A percentile compares a stretch with the other conserved stretches of the same genome.
phyloP scores from a whole-genome alignment of 495 filamentous ascomycete genomes.

The Geopyxis carbonaria region DNA sequence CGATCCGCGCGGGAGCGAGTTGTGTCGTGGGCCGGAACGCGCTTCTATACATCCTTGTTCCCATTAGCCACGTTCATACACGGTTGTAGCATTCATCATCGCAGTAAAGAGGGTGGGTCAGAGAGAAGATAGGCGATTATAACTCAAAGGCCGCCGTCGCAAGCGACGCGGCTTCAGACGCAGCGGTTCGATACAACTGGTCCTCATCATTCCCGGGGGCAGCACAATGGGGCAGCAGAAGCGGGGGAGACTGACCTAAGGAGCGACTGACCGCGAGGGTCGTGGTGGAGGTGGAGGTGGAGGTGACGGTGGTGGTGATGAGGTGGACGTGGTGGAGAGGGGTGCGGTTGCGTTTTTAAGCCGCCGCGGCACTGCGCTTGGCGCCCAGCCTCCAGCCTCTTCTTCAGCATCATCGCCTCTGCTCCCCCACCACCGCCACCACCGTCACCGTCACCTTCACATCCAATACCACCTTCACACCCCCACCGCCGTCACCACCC shows the following conservation, averaged over 20 bases:
- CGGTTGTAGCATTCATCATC: not conserved
- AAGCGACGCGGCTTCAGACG: conserved; percentile 45
- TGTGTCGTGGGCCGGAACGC: not conserved
- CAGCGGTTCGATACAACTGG: conserved; percentile 63
- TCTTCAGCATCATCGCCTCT: conserved; percentile 4
- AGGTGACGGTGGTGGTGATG: too few relatives aligned
- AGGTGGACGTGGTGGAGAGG: too few relatives aligned
- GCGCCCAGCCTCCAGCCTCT: conserved; percentile 9
- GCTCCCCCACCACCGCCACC: conserved; percentile 8
- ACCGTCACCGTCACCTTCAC: conserved; percentile 9
- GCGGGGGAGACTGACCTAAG: conserved; percentile 21
- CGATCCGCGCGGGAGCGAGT: not conserved
- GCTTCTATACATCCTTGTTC: not conserved
- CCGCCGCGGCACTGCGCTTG: conserved; percentile 8
- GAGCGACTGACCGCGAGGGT: too few relatives aligned
- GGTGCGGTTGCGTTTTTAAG: too few relatives aligned
- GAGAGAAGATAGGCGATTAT: conserved; percentile 26
- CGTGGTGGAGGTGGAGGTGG: too few relatives aligned
- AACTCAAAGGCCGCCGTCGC: conserved; percentile 16
- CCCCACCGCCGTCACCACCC: not conserved
- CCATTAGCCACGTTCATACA: not conserved
- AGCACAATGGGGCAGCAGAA: conserved; percentile 15
- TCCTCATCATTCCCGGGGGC: conserved; percentile 35
- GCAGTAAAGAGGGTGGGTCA: conserved; percentile 10
- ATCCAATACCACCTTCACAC: not conserved